Conservation (phyloP, 2,329 filamentous ascomycete species). For the Colletotrichum sp. region DNA sequence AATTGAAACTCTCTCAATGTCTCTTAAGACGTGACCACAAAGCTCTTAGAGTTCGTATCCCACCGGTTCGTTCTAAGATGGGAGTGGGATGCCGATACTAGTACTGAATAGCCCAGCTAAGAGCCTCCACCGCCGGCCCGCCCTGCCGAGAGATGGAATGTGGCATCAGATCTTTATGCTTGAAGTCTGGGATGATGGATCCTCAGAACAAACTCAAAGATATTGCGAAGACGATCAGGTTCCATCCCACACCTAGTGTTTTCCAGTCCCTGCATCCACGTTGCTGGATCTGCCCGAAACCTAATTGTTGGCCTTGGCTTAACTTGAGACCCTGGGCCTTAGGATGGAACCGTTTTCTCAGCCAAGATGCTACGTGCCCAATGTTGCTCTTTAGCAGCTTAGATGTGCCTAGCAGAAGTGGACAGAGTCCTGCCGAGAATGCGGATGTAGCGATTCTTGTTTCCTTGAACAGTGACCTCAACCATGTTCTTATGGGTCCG, state of each 20-base stretch:
- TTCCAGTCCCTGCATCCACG: background rate
- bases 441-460: background rate
- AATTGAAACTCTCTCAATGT: accelerated
- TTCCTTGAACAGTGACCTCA: background rate
- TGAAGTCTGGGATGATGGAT: background rate
- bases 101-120: background rate
- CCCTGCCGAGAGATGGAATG: background rate
- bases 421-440: background rate
- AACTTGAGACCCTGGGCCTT: background rate
- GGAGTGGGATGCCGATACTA: background rate
- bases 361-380: background rate
- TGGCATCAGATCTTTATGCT: background rate
- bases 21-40: accelerated
- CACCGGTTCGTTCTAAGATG: background rate
- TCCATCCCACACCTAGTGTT: background rate
- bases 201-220: background rate
- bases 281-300: background rate
- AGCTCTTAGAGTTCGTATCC: background rate
- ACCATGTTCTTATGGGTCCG: background rate
- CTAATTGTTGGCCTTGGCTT: background rate
- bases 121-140: background rate
- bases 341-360: background rate
- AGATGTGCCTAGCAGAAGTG: accelerated
- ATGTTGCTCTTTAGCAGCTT: background rate
- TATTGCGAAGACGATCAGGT: background rate